Evolutionary conservation across 2,329 filamentous ascomycete genomes (phyloP).

Genomic region (Truncatella angustata): DNA sequence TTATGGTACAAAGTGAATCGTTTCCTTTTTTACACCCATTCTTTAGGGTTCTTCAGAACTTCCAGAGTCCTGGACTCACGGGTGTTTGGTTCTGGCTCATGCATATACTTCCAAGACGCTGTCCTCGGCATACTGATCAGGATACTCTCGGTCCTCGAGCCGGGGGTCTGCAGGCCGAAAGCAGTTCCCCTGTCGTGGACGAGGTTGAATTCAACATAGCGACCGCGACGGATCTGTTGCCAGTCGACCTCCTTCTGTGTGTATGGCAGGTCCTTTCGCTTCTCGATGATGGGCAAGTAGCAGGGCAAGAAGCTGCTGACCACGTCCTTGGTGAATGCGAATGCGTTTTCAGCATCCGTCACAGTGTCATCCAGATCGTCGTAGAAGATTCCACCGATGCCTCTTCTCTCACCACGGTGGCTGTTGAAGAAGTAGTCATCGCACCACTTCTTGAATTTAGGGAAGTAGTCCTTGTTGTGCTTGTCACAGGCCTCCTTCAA

Average conservation of each 20-base stretch:
- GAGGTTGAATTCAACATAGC: constrained; percentile 98
- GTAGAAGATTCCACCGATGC: constrained; percentile 96
- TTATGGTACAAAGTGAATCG: not conserved
- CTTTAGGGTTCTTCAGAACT: constrained; percentile 62
- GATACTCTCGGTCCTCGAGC: constrained; percentile 91
- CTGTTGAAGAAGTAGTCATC: constrained; percentile 96
- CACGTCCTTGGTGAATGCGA: constrained; percentile 84
- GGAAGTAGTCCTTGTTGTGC: constrained; percentile 89
- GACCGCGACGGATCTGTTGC: constrained; percentile 92
- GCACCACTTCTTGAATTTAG: constrained; percentile 96
- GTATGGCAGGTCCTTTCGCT: constrained; percentile 88
- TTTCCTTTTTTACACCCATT: constrained; percentile 55
- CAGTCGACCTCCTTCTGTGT: constrained; percentile 86
- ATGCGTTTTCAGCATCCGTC: constrained; percentile 84
- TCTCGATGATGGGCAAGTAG: constrained; percentile 85
- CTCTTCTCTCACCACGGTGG: constrained; percentile 82
- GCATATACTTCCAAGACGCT: constrained; percentile 95
- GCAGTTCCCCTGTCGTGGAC: constrained; percentile 94
- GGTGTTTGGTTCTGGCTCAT: constrained; percentile 72
- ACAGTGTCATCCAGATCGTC: constrained; percentile 89
- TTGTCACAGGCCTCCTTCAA: constrained; percentile 92
- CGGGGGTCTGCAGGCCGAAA: constrained; percentile 91
- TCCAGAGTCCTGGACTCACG: constrained; percentile 79
- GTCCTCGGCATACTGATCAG: constrained; percentile 95
- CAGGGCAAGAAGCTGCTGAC: constrained; percentile 84